These are phyloP conservation scores for Lactarius psammicola DNA, from an alignment of 768 basidiomycete species.

Conservation along the genomic window DNA sequence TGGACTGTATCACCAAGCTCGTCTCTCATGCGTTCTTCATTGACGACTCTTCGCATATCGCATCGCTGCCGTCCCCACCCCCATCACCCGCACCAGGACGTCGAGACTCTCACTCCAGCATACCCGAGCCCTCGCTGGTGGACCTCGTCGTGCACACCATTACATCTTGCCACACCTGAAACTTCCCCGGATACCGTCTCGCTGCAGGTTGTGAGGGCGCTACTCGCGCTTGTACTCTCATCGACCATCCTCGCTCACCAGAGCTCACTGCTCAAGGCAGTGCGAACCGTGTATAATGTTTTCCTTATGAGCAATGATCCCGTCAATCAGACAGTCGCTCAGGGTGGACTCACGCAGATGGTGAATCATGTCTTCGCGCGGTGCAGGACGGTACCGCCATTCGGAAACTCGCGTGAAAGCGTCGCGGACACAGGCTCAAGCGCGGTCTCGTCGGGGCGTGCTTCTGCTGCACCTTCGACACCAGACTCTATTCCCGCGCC, in stretches of 20 bases:
- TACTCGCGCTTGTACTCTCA: conserved; percentile 86
- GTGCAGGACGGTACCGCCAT: conserved; percentile 47
- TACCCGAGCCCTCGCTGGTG: conserved; percentile 73
- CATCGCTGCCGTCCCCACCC: conserved; percentile 66
- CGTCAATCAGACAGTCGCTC: conserved; percentile 96
- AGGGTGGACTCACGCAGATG: conserved; percentile 97
- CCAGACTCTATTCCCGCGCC: conserved; percentile 28
- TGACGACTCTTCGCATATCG: conserved; percentile 51
- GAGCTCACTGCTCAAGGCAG: conserved; percentile 91
- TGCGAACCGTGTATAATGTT: conserved; percentile 97
- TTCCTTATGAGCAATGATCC: conserved; percentile 88
- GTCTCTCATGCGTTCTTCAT: conserved; percentile 97
- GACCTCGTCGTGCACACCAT: conserved; percentile 95
- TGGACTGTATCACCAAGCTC: conserved; percentile 97
- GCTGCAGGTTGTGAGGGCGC: conserved; percentile 93
- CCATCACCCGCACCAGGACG: conserved; percentile 58
- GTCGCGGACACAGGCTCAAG: conserved; percentile 24
- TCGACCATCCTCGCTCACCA: conserved; percentile 89
- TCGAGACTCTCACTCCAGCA: conserved; percentile 41
- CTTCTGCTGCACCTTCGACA: conserved; percentile 21
- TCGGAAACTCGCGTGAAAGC: conserved; percentile 7
- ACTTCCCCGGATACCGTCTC: conserved; percentile 87
- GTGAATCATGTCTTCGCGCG: conserved; percentile 94
- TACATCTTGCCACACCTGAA: conserved; percentile 86
- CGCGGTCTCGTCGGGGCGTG: conserved; percentile 11